Conservation (phyloP, 768 basidiomycete genomes). For the Boletus insuetus region DNA sequence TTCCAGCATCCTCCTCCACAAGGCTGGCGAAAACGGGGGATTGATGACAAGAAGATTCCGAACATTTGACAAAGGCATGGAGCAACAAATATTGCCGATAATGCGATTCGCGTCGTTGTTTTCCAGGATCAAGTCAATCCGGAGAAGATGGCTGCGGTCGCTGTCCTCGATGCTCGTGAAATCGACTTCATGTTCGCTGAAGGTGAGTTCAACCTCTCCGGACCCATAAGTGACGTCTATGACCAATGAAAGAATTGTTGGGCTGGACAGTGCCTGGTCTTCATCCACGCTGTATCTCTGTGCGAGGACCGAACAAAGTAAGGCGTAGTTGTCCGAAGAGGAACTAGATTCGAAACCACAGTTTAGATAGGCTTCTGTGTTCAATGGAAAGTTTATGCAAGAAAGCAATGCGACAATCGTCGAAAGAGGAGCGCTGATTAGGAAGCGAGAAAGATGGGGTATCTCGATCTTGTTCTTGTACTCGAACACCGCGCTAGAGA, state of each 20-base stretch:
- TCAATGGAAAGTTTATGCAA: too few species aligned
- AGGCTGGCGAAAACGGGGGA: not conserved
- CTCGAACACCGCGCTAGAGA: too few species aligned
- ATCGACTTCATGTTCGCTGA: not conserved
- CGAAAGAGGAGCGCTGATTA: too few species aligned
- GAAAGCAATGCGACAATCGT: too few species aligned
- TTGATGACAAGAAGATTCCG: not conserved
- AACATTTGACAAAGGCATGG: not conserved
- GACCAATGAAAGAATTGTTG: not conserved
- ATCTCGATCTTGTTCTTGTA: too few species aligned
- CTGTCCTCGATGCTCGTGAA: too few species aligned
- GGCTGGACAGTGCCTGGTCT: not conserved
- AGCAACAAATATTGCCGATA: not conserved
- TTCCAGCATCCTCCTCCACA: slow-evolving; percentile 4
- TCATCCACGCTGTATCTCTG: not conserved
- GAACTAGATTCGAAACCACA: too few species aligned
- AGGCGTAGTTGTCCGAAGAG: too few species aligned
- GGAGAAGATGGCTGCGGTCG: too few species aligned
- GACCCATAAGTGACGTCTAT: not conserved
- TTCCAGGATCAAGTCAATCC: not conserved
- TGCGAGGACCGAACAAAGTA: not conserved
- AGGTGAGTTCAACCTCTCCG: not conserved
- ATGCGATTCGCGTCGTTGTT: not conserved
- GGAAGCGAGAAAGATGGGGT: too few species aligned
- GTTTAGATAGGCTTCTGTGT: too few species aligned